These are phyloP conservation scores for Dacryopinax spathularia DNA, from an alignment of 768 basidiomycete genomes.

Conservation along the genomic window DNA sequence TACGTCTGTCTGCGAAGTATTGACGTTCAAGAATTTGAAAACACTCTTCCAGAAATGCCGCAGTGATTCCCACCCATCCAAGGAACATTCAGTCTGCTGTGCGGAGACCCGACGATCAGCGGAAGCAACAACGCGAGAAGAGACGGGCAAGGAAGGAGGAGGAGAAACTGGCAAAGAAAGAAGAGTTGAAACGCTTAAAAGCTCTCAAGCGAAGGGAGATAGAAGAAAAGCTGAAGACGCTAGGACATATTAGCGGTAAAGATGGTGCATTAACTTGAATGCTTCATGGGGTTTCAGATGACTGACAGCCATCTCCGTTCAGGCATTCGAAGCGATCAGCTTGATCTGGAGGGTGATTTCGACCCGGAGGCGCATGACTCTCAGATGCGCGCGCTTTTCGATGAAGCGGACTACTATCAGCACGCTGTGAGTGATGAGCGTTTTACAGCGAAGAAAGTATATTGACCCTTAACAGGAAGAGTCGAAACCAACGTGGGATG, in stretches of 20 bases:
- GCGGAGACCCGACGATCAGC: constrained; percentile 57
- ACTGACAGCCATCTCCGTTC: neutral
- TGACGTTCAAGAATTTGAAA: no score
- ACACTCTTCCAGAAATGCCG: constrained; percentile 56
- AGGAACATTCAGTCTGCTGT: constrained; percentile 48
- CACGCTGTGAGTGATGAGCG: constrained; percentile 15
- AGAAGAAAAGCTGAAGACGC: constrained; percentile 54
- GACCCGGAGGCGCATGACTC: constrained; percentile 71
- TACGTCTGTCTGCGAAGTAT: constrained; percentile 33
- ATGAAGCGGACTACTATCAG: constrained; percentile 29
- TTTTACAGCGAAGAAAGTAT: neutral
- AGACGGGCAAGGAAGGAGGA: constrained; percentile 66
- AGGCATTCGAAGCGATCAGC: constrained; percentile 24
- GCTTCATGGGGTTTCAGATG: constrained; percentile 6
- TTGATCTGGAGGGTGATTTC: constrained; percentile 89
- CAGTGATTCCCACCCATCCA: constrained; percentile 57
- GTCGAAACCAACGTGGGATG: constrained; percentile 80
- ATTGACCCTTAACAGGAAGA: constrained; percentile 20
- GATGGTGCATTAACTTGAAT: constrained; percentile 26
- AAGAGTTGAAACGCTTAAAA: constrained; percentile 70
- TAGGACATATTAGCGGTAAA: constrained; percentile 57
- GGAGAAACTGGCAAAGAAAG: constrained; percentile 54
- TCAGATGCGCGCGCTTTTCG: constrained; percentile 68
- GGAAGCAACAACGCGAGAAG: constrained; percentile 75
- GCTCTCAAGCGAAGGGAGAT: constrained; percentile 75